Conservation (phyloP, 768 basidiomycete genomes). For the Pisolithus tinctorius region DNA sequence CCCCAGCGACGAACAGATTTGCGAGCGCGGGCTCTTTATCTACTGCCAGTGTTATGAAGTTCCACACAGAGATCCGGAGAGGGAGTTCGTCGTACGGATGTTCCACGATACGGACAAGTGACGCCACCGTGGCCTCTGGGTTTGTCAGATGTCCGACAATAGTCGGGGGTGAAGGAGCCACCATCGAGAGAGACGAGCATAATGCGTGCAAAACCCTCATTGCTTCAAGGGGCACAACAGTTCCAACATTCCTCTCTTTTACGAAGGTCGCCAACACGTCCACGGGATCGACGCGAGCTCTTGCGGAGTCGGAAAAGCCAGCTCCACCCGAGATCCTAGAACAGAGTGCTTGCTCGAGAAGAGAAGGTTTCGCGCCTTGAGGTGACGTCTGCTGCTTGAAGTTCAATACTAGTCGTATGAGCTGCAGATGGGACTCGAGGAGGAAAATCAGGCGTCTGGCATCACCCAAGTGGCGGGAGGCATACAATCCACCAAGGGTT, state of each 20-base stretch:
- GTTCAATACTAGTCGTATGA: constrained; percentile 57
- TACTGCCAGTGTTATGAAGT: constrained; percentile 72
- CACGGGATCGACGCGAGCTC: constrained; percentile 58
- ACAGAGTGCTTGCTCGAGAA: constrained; percentile 75
- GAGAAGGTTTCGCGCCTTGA: constrained; percentile 41
- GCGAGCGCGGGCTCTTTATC: constrained; percentile 85
- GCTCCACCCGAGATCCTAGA: constrained; percentile 49
- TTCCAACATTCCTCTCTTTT: constrained; percentile 56
- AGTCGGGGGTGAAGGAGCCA: constrained; percentile 58
- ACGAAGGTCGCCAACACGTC: constrained; percentile 69
- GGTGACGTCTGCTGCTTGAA: constrained; percentile 54
- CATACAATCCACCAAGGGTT: constrained; percentile 52
- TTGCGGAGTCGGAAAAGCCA: constrained; percentile 35
- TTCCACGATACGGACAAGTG: constrained; percentile 64
- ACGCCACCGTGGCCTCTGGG: constrained; percentile 62
- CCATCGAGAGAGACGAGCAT: constrained; percentile 55
- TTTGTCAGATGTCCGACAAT: constrained; percentile 74
- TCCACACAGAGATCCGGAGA: constrained; percentile 75
- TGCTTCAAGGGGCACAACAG: constrained; percentile 56
- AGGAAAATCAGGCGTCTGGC: constrained; percentile 61
- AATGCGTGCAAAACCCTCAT: constrained; percentile 62
- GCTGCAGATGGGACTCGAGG: constrained; percentile 57
- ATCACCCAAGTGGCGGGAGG: constrained; percentile 62
- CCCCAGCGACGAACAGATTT: constrained; percentile 69
- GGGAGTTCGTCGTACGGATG: constrained; percentile 75